Evolutionary conservation across 129 eudicot species (phyloP).

Genomic region (Flaveria ramosissima): DNA sequence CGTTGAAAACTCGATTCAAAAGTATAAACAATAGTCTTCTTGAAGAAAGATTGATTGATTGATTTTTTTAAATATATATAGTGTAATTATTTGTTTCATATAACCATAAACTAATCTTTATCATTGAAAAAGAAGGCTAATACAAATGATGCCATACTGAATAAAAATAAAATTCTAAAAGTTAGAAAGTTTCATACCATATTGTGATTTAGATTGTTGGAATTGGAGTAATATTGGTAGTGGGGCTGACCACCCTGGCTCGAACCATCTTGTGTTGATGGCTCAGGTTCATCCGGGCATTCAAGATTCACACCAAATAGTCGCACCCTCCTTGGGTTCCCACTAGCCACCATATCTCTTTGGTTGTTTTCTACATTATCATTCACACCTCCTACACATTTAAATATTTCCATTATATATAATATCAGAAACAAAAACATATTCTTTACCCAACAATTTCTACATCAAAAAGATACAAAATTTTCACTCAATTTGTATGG

Average conservation of each 20-base stretch:
- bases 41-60: too few species aligned
- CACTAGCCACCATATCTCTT: slow-evolving; percentile 40
- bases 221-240: slow-evolving; percentile 35
- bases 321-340: slow-evolving; percentile 59
- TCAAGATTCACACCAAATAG: slow-evolving; percentile 74
- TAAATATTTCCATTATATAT: background rate
- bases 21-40: too few species aligned
- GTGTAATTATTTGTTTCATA: too few species aligned
- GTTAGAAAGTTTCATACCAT: slow-evolving; percentile 44
- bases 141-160: background rate
- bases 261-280: slow-evolving; percentile 58
- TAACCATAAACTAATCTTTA: background rate
- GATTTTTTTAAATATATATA: too few species aligned
- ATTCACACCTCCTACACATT: slow-evolving; percentile 33
- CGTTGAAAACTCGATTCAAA: too few species aligned
- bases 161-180: background rate
- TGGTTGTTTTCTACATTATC: slow-evolving; percentile 37
- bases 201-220: slow-evolving; percentile 38
- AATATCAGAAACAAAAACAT: background rate
- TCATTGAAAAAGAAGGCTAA: background rate
- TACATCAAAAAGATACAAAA: slow-evolving; percentile 10
- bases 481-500: slow-evolving; percentile 14
- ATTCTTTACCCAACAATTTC: background rate
- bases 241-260: slow-evolving; percentile 53
- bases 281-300: slow-evolving; percentile 47